Evolutionary conservation across 768 basidiomycete species (phyloP).

Genomic region (Boletus sp.): DNA sequence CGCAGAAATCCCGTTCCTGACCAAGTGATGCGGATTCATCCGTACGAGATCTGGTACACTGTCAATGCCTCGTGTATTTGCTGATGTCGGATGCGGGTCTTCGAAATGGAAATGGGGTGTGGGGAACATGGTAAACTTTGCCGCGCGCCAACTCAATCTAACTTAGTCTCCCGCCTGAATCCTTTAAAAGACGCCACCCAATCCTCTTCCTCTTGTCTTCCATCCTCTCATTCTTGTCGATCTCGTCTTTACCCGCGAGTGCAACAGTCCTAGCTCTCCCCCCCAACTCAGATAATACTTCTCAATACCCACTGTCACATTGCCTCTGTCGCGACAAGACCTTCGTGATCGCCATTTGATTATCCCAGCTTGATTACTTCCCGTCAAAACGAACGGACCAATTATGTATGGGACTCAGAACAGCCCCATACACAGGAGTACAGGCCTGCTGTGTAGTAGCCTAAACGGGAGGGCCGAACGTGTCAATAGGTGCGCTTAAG

Average conservation of each 20-base stretch:
- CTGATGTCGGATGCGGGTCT: conserved; percentile 22
- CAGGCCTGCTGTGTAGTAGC: conserved; percentile 16
- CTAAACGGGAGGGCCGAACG: not conserved
- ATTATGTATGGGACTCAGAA: conserved; percentile 7
- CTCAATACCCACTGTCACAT: not conserved
- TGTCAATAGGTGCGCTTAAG: conserved; percentile 11
- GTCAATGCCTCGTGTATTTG: conserved; percentile 23
- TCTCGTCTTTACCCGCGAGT: not conserved
- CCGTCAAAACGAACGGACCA: not conserved
- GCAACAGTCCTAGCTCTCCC: not conserved
- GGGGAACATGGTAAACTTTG: conserved; percentile 12
- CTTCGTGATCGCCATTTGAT: not conserved
- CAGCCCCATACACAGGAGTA: conserved; percentile 21
- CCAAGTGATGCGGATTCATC: not conserved
- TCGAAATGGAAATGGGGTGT: conserved; percentile 19
- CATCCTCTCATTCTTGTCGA: not conserved
- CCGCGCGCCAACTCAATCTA: conserved; percentile 14
- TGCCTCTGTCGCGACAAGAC: not conserved
- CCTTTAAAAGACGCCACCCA: conserved; percentile 7
- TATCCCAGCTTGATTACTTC: not conserved
- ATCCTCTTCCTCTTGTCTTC: not conserved
- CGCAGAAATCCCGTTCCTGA: conserved; percentile 6
- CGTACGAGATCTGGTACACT: conserved; percentile 5
- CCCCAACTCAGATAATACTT: not conserved
- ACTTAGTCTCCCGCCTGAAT: not conserved